Conservation (phyloP, 441 rosid genomes). For the Populus hybrid region DNA sequence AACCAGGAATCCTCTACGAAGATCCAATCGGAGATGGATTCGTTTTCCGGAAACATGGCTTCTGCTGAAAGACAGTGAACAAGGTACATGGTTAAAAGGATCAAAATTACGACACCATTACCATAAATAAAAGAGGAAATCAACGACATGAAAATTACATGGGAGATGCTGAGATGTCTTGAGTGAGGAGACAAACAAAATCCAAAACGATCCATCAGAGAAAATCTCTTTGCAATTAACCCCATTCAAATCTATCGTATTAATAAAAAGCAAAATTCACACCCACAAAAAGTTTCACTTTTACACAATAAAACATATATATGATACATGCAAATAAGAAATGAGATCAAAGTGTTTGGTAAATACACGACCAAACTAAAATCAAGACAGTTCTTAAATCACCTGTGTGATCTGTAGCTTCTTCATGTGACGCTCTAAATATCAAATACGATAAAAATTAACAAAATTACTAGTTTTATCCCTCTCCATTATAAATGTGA, state of each 20-base stretch:
- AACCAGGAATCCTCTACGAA: no score
- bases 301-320: not conserved
- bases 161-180: no score
- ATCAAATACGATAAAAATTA: not conserved
- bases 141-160: no score
- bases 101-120: no score
- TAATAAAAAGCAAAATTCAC: not conserved
- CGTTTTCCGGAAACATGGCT: no score
- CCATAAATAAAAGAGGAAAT: no score
- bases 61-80: no score
- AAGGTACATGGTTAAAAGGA: no score
- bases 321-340: conserved; percentile 1
- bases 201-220: not conserved
- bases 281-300: not conserved
- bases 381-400: not conserved
- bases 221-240: conserved; percentile 2
- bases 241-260: not conserved
- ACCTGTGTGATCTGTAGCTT: conserved; percentile 1
- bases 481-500: not conserved
- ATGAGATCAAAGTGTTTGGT: conserved; percentile 1
- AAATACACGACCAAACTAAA: conserved; percentile 8
- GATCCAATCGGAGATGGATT: no score
- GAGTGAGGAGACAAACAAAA: not conserved
- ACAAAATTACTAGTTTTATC: not conserved
- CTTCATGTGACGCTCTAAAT: not conserved